Conservation (phyloP, 345 rosid species). For the Gossypioides kirkii region DNA sequence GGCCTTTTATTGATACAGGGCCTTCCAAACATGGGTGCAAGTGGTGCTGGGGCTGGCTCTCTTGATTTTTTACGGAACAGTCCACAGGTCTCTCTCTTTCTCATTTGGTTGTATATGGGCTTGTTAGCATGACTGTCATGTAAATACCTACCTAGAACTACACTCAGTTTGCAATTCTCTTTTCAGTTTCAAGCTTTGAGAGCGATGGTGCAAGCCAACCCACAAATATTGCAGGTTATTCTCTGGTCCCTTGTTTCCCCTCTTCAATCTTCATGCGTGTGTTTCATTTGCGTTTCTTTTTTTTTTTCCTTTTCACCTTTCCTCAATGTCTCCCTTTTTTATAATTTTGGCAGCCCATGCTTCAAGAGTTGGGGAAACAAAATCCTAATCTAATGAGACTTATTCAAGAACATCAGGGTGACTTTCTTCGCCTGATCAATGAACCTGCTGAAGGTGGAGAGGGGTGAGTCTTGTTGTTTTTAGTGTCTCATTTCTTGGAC, state of each 20-base stretch:
- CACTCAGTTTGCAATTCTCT: too few relatives aligned
- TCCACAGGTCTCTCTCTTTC: too few relatives aligned
- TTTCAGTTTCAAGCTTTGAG: too few relatives aligned
- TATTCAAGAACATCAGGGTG: slow-evolving; percentile 86
- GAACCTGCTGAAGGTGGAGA: slow-evolving; percentile 89
- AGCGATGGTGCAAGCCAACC: too few relatives aligned
- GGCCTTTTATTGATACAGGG: slow-evolving; percentile 46
- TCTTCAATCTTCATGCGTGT: slow-evolving; percentile 3
- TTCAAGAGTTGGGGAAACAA: too few relatives aligned
- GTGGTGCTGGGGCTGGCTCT: slow-evolving; percentile 58
- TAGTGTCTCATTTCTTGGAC: not conserved
- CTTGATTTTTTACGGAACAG: slow-evolving; percentile 29
- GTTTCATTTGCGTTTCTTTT: not conserved
- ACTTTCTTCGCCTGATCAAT: slow-evolving; percentile 76
- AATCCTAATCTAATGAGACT: slow-evolving; percentile 25
- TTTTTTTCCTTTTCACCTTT: not conserved
- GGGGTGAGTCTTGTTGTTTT: slow-evolving; percentile 42
- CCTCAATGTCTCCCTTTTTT: too few relatives aligned
- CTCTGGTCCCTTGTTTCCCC: slow-evolving; percentile 24
- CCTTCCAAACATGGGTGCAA: slow-evolving; percentile 73
- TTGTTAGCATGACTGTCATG: too few relatives aligned
- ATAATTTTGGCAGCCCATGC: too few relatives aligned
- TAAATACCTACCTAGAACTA: too few relatives aligned
- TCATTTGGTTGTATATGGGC: too few relatives aligned
- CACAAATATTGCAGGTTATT: too few relatives aligned